Conservation (phyloP, 2,329 filamentous ascomycete genomes). For the Cryoendolithus antarcticus region DNA sequence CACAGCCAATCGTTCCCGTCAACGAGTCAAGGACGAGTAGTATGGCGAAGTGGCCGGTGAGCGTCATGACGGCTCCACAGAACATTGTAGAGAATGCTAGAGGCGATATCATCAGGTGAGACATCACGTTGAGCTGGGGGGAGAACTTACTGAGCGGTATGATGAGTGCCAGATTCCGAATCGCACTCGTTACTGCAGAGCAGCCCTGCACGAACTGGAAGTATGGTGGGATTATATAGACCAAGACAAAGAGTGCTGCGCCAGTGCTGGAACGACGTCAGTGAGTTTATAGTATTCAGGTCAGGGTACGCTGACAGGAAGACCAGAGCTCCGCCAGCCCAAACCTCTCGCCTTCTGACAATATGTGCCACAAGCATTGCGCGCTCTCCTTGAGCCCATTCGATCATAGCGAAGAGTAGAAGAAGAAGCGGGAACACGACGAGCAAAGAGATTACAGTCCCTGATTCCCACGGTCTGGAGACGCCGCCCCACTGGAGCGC, state of each 20-base stretch:
- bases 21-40: background rate
- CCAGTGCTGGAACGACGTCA: constrained; percentile 27
- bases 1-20: constrained; percentile 18
- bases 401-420: constrained; percentile 24
- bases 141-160: constrained; percentile 23
- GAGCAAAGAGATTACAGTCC: constrained; percentile 12
- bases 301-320: too few relatives aligned
- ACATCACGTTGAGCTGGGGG: constrained; percentile 18
- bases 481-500: constrained; percentile 36
- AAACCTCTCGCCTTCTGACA: too few relatives aligned
- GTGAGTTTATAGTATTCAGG: constrained; percentile 5
- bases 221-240: constrained; percentile 76
- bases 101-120: constrained; percentile 19
- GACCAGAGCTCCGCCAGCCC: too few relatives aligned
- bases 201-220: constrained; percentile 65
- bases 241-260: constrained; percentile 20
- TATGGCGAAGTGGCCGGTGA: background rate
- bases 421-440: constrained; percentile 26
- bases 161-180: constrained; percentile 35
- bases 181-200: constrained; percentile 42
- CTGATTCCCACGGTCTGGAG: constrained; percentile 22
- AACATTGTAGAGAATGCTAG: constrained; percentile 16
- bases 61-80: background rate
- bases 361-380: constrained; percentile 17
- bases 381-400: constrained; percentile 8